Evolutionary conservation across 1,284 basidiomycete species (phyloP), one percentile per base, ranked within the genome.

Genomic region (Moesziomyces sp.): DNA sequence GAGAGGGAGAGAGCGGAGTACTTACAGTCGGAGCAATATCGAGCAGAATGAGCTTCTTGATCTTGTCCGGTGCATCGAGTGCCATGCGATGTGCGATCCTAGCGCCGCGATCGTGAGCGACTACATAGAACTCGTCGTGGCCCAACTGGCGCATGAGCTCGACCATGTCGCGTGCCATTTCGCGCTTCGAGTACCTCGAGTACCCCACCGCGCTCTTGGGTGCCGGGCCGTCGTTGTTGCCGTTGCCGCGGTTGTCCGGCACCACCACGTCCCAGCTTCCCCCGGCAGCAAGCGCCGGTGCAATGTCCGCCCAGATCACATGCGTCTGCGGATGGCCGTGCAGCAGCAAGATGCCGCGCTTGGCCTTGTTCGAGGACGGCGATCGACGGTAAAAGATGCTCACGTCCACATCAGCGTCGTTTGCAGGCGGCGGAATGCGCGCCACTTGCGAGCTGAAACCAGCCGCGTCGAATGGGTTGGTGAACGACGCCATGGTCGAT

Each of bases 41-140:
- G 47, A 86, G 63, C 30, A 85, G 23, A 52, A 85, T 82, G 59
- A 85, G 34, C 53, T 78, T 79, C n/a, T 70, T 52, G 7, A 86
- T 78, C 2, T 51, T 66, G 1, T 77, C 66, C 1, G 83, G 83
- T 53, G 82, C 69, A 70, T 86, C 85, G 1, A 86, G 55, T 0
- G 78, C 82, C 23, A 86, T 58, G 14, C 85, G 76, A 73, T 86
- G 85, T 3, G 84, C 80, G 9, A 86, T 84, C 43, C 85, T 74
- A 3, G 81, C 85, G n/a, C 85, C 85, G n/a, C 85, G 70, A 65
- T 86, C 85, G 58, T 86, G 85, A 0, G 74, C 82, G 2, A 86
- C 67, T 7, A 86, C 54, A 16, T 61, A 63, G 68, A 86, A 85
- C 10, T 60, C 55, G 23, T 78, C 76, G 40, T 67, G 54, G 10